A percentile compares a stretch with the other conserved stretches of the same genome.
Conservation (phyloP, 257 asterid genomes). For the Asclepias syriaca region DNA sequence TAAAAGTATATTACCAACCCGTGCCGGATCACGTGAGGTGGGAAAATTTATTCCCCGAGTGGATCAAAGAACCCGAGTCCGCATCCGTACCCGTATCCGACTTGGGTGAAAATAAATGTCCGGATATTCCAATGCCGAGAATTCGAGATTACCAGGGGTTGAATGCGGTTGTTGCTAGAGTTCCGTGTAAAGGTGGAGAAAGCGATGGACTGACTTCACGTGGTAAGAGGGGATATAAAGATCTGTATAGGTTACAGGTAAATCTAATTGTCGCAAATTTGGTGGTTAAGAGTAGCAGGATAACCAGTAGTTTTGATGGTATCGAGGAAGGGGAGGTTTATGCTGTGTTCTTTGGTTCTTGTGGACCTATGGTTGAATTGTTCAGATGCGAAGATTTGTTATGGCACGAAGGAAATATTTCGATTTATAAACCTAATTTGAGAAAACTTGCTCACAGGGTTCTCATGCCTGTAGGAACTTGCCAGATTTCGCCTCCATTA, state of each 20-base stretch:
- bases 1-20: slow-evolving; percentile 16
- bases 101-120: slow-evolving; percentile 21
- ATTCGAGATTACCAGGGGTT: slow-evolving; percentile 20
- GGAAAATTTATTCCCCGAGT: slow-evolving; percentile 31
- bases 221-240: slow-evolving; percentile 6
- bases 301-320: background rate
- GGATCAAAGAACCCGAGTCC: slow-evolving; percentile 26
- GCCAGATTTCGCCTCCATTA: slow-evolving; percentile 31
- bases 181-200: slow-evolving; percentile 24
- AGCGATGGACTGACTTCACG: too few relatives aligned
- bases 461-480: slow-evolving; percentile 35
- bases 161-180: slow-evolving; percentile 30
- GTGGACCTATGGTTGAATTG: slow-evolving; percentile 37
- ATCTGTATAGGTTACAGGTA: slow-evolving; percentile 36
- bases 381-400: slow-evolving; percentile 46
- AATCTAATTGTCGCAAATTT: slow-evolving; percentile 37
- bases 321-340: slow-evolving; percentile 1
- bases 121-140: slow-evolving; percentile 40
- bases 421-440: slow-evolving; percentile 42
- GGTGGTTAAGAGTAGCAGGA: slow-evolving; percentile 23
- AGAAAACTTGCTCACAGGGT: slow-evolving; percentile 27
- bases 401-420: slow-evolving; percentile 29
- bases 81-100: too few relatives aligned
- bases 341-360: slow-evolving; percentile 31
- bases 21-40: slow-evolving; percentile 19